Evolutionary conservation across 305 asterid species (phyloP).

Genomic region (Fraxinus latifolia): DNA sequence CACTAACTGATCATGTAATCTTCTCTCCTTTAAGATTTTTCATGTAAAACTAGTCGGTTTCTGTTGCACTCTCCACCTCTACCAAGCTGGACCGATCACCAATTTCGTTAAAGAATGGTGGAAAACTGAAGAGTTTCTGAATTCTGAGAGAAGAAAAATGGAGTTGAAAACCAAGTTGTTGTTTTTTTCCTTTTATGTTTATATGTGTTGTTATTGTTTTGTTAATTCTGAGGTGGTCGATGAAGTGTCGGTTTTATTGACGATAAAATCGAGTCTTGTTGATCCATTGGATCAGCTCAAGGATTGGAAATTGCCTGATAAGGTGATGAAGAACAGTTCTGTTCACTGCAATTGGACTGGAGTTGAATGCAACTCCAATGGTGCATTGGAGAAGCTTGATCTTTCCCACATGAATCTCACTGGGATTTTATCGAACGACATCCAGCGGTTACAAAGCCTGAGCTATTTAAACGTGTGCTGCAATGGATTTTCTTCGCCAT

Average conservation of each 20-base stretch:
- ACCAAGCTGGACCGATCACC: constrained; percentile 33
- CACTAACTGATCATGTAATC: constrained; percentile 28
- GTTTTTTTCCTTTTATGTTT: constrained; percentile 30
- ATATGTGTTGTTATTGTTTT: constrained; percentile 20
- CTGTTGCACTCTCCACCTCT: constrained; percentile 23
- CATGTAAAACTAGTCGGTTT: constrained; percentile 13
- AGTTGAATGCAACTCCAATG: constrained; percentile 61
- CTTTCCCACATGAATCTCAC: constrained; percentile 69
- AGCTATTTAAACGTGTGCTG: constrained; percentile 45
- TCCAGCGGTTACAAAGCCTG: constrained; percentile 41
- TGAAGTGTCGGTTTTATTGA: constrained; percentile 45
- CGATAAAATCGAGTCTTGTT: constrained; percentile 45
- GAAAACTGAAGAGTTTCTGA: constrained; percentile 20
- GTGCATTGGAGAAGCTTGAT: constrained; percentile 53
- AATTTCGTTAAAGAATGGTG: constrained; percentile 25
- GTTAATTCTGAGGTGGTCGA: constrained; percentile 20
- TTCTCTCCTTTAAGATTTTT: constrained; percentile 27
- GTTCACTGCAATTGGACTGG: constrained; percentile 72
- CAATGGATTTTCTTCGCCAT: constrained; percentile 55
- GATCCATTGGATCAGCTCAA: constrained; percentile 60
- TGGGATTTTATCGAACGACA: constrained; percentile 48
- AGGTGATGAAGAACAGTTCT: constrained; percentile 19
- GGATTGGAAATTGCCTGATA: constrained; percentile 50
- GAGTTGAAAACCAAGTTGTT: constrained; percentile 23
- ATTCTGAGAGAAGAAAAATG: constrained; percentile 29